phyloP scores from a whole-genome alignment of 164 flowering plant genomes.

The Chimonanthus salicifolius region DNA sequence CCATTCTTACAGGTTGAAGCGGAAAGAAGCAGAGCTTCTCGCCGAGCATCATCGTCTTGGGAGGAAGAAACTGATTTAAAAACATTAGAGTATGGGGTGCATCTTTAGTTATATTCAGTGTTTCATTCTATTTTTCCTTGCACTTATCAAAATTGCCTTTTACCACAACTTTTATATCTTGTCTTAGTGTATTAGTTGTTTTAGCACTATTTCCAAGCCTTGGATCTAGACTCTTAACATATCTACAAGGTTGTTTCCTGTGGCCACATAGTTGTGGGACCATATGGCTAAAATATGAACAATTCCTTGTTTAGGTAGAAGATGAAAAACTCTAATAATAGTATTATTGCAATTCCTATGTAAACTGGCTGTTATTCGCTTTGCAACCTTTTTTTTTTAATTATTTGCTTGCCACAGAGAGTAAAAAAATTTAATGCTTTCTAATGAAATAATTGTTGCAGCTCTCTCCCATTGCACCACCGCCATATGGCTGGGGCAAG shows the following conservation, averaged over 20 bases:
- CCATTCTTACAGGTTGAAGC: conserved; percentile 62
- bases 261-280: background rate
- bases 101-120: background rate
- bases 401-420: background rate
- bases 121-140: background rate
- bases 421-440: background rate
- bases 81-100: conserved; percentile 73
- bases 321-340: background rate
- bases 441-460: conserved; percentile 23
- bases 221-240: background rate
- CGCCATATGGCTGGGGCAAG: conserved; percentile 91
- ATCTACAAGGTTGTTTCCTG: background rate
- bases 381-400: background rate
- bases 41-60: conserved; percentile 81
- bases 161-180: background rate
- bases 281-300: background rate
- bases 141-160: background rate
- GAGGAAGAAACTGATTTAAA: conserved; percentile 89
- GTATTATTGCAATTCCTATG: background rate
- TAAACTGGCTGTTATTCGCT: background rate
- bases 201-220: background rate
- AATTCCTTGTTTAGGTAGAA: background rate
- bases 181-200: background rate
- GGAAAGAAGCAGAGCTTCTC: conserved; percentile 72
- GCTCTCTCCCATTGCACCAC: conserved; percentile 95